phyloP scores from a whole-genome alignment of 2,329 filamentous ascomycete species.

The Fusarium haematococcum region DNA sequence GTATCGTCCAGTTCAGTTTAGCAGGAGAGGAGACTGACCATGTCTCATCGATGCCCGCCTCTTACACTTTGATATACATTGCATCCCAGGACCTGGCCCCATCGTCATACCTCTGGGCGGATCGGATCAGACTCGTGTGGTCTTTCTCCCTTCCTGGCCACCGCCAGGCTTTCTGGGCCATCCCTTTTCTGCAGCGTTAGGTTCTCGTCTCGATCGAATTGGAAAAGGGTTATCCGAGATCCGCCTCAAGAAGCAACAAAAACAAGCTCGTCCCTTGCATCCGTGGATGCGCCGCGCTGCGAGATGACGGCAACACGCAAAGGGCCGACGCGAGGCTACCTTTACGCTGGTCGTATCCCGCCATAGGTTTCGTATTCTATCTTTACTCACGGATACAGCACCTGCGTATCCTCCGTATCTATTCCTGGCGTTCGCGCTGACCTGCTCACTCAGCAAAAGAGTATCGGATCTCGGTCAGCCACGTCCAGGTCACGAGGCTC shows the following conservation, averaged over 20 bases:
- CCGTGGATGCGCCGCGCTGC: background rate
- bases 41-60: conserved; percentile 34
- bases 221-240: conserved; percentile 6
- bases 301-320: background rate
- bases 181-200: conserved; percentile 27
- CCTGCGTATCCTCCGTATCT: conserved; percentile 17
- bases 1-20: conserved; percentile 13
- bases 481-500: conserved; percentile 29
- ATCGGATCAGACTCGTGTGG: background rate
- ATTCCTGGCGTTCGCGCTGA: conserved; percentile 26
- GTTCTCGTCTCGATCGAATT: conserved; percentile 1
- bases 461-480: conserved; percentile 29
- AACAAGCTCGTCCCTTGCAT: conserved; percentile 29
- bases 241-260: conserved; percentile 8
- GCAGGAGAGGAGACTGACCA: background rate
- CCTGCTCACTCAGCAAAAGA: conserved; percentile 18
- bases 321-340: conserved; percentile 9
- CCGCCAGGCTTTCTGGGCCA: conserved; percentile 8
- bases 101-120: conserved; percentile 27
- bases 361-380: conserved; percentile 22
- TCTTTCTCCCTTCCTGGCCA: conserved; percentile 27
- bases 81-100: conserved; percentile 22
- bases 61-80: conserved; percentile 29
- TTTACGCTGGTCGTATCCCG: background rate
- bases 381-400: conserved; percentile 3